Evolutionary conservation across 2,329 filamentous ascomycete genomes (phyloP), one percentile per base, ranked within the genome.

Genomic region (Decorospora gaudefroyi): DNA sequence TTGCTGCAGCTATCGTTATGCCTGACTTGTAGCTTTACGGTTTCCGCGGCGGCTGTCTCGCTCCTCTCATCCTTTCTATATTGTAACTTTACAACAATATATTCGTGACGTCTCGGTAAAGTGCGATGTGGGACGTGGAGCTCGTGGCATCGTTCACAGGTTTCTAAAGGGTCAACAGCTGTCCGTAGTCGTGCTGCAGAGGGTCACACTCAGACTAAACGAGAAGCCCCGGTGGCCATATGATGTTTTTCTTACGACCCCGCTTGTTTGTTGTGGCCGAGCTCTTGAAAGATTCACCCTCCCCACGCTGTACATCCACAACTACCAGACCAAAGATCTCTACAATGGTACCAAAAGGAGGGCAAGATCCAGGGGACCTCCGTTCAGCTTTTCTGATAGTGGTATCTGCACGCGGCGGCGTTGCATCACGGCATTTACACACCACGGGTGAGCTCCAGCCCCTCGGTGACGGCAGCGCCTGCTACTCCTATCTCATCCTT

Each of bases 311-410:
- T 28, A 35, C 29, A 23, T 40, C 16, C 28, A 36, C 34, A 26
- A 42, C 42, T 19, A 50, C 38, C 40, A 26, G n/a, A 33, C 18
- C 5, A 11, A 39, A 18, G 38, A 21, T 7, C 4, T 8, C 23
- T 15, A 19, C n/a, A 15, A 3, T 8, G 6, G 38, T 46, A 29
- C 29, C 19, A 42, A 28, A 18, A 40, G 29, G 2, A 40, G 37
- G 29, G 9, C 34, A 21, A 6, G 25, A 21, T 7, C 13, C 28
- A 11, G 13, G 10, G 4, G 25, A 38, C 23, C 19, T 13, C 18
- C 23, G n/a, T 16, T 19, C 1, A 17, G 35, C 23, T 42, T 34
- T 8, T 15, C 12, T 12, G n/a, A 12, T 35, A 16, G 34, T 30
- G 6, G 12, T 30, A 30, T n/a, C 10, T 9, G 17, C 16, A 15